A percentile compares a stretch with the other conserved stretches of the same genome.
Evolutionary conservation across 2,329 filamentous ascomycete species (phyloP).

Genomic region (Epichloe bromicola): DNA sequence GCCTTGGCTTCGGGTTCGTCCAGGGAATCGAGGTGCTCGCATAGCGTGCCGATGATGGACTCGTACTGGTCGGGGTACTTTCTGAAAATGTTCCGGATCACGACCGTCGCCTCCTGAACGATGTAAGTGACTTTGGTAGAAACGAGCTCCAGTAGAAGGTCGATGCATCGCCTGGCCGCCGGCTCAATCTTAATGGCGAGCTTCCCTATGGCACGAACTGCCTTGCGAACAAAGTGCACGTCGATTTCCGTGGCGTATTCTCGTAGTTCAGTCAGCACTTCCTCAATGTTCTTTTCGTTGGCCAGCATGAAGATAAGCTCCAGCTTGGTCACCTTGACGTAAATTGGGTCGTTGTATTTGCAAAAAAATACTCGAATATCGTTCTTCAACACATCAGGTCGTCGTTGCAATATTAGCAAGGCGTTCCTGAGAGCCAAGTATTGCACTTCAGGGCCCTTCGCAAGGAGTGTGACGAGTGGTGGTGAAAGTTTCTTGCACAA

Average conservation of each 20-base stretch:
- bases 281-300: conserved; percentile 86
- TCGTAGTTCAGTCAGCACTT: conserved; percentile 83
- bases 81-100: conserved; percentile 97
- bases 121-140: conserved; percentile 98
- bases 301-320: conserved; percentile 99
- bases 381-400: conserved; percentile 86
- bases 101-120: conserved; percentile 95
- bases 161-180: conserved; percentile 81
- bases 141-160: conserved; percentile 81
- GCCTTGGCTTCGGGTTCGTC: conserved; percentile 97
- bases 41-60: conserved; percentile 88
- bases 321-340: conserved; percentile 97
- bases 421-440: conserved; percentile 92
- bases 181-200: conserved; percentile 98
- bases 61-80: conserved; percentile 99
- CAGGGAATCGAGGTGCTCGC: conserved; percentile 89
- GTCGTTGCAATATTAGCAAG: conserved; percentile 79
- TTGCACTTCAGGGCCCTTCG: conserved; percentile 96
- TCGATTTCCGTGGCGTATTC: conserved; percentile 98
- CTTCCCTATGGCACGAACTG: conserved; percentile 93
- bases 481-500: conserved; percentile 90
- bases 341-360: conserved; percentile 99
- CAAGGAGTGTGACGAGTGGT: conserved; percentile 83
- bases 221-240: conserved; percentile 96
- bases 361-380: conserved; percentile 99